Conservation (phyloP, 129 eudicot genomes). For the Chrysanthemum lavandulifolium region DNA sequence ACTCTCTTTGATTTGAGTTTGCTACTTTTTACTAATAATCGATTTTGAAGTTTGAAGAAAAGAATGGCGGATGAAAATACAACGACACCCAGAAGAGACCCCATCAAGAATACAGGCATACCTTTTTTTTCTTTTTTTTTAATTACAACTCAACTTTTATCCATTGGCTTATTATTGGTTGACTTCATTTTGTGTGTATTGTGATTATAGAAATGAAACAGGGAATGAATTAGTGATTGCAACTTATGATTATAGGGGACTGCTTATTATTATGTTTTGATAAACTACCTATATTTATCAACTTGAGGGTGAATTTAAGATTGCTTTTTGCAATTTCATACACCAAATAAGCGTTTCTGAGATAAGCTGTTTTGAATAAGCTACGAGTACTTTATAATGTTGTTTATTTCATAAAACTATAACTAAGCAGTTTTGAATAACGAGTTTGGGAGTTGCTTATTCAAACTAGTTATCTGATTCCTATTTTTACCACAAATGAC, state of each 20-base stretch:
- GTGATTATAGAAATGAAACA: background rate
- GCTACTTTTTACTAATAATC: background rate
- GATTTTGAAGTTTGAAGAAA: slow-evolving; percentile 22
- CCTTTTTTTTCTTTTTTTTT: background rate
- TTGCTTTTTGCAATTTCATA: too few species aligned
- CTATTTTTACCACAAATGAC: too few species aligned
- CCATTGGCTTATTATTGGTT: background rate
- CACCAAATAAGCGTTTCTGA: too few species aligned
- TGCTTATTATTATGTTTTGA: too few species aligned
- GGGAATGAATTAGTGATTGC: background rate
- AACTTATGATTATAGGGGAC: too few species aligned
- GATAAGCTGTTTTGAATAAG: background rate
- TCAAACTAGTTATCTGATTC: too few species aligned
- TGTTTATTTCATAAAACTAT: too few species aligned
- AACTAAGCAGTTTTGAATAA: too few species aligned
- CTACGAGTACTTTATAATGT: background rate
- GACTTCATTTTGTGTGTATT: background rate
- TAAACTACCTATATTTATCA: too few species aligned
- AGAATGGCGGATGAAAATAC: slow-evolving; percentile 72
- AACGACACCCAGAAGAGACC: slow-evolving; percentile 61
- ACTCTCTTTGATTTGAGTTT: too few species aligned
- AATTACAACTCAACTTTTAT: background rate
- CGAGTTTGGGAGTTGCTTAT: too few species aligned
- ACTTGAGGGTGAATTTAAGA: too few species aligned
- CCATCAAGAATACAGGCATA: slow-evolving; percentile 69